phyloP scores from a whole-genome alignment of 2,329 filamentous ascomycete species.

The Aspergillus neoniger region DNA sequence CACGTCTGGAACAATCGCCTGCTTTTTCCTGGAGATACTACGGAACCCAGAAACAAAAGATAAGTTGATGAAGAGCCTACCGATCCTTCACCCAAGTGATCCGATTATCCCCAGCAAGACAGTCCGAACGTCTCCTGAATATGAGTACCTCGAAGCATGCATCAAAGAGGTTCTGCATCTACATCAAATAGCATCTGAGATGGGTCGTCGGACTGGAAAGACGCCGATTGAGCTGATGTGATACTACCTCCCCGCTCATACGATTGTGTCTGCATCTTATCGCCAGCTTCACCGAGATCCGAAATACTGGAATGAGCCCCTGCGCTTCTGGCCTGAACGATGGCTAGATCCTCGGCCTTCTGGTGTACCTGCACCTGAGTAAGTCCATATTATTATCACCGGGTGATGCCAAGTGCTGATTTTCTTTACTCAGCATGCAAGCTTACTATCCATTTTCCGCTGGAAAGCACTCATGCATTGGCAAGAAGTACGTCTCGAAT shows the following conservation, averaged over 20 bases:
- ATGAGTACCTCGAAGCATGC: constrained; percentile 8
- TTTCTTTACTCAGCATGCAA: no score
- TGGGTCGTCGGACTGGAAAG: constrained; percentile 5
- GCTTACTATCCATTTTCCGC: no score
- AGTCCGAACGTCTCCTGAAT: neutral
- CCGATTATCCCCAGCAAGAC: constrained; percentile 4
- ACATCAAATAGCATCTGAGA: constrained; percentile 9
- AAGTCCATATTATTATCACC: rapidly evolving
- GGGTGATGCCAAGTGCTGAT: no score
- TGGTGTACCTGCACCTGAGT: no score
- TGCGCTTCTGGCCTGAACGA: no score
- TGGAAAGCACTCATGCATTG: no score
- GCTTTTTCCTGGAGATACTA: neutral
- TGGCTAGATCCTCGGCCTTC: no score
- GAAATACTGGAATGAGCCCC: no score
- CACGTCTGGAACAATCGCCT: constrained; percentile 6
- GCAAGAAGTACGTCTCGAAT: no score
- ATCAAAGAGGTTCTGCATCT: constrained; percentile 8
- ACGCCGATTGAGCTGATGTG: neutral
- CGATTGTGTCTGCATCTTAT: no score
- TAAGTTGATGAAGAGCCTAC: neutral
- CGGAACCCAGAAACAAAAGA: neutral
- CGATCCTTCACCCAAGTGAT: neutral
- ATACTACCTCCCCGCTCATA: no score
- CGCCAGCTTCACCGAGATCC: no score